Conservation (phyloP, 176 grass and related monocot genomes). For the Avena sativa region DNA sequence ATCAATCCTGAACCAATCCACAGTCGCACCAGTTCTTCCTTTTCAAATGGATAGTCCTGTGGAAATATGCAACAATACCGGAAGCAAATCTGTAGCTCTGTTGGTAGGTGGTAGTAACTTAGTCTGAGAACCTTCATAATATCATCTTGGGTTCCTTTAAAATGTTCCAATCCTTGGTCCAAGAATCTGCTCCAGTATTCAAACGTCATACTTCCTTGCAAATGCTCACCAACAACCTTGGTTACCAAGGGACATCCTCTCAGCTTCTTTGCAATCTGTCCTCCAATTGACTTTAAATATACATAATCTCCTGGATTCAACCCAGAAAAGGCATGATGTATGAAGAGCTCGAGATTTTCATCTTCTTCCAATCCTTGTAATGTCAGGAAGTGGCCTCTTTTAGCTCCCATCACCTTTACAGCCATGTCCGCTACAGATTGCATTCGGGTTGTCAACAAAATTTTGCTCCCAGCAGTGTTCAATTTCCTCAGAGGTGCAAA, state of each 20-base stretch:
- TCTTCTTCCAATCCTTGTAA: too few species aligned
- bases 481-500: too few species aligned
- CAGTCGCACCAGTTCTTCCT: conserved; percentile 40
- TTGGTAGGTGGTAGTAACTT: conserved; percentile 55
- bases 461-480: too few species aligned
- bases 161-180: conserved; percentile 12
- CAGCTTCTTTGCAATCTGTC: too few species aligned
- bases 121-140: conserved; percentile 49
- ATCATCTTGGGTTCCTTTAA: conserved; percentile 31
- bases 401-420: too few species aligned
- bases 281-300: too few species aligned
- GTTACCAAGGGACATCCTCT: conserved; percentile 51
- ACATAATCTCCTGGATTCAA: too few species aligned
- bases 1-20: conserved; percentile 63
- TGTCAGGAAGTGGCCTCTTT: too few species aligned
- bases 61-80: conserved; percentile 64
- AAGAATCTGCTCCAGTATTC: conserved; percentile 49
- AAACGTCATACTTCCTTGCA: conserved; percentile 13
- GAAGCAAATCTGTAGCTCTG: conserved; percentile 60
- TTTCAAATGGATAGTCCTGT: conserved; percentile 4
- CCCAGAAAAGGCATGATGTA: too few species aligned
- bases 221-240: conserved; percentile 45
- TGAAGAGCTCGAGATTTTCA: too few species aligned
- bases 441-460: too few species aligned
- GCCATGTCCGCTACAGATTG: too few species aligned